These are phyloP conservation scores for Cenchrus americanus DNA, from an alignment of 176 grass and related monocot genomes.

Conservation along the genomic window DNA sequence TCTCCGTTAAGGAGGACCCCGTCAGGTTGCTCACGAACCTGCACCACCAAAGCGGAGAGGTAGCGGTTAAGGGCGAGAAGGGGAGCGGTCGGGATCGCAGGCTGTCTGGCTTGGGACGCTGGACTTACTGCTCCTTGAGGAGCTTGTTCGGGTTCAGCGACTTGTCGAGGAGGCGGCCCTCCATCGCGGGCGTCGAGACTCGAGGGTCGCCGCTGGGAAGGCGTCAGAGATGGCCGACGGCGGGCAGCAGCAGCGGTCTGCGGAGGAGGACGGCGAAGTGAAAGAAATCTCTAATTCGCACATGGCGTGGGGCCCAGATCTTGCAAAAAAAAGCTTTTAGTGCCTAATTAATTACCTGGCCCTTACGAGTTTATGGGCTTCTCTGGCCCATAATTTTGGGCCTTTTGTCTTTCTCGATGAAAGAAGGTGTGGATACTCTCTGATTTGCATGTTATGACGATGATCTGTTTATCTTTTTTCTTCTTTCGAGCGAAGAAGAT, in stretches of 20 bases:
- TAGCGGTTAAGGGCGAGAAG: not conserved
- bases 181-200: constrained; percentile 26
- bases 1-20: constrained; percentile 73
- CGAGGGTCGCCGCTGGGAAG: not conserved
- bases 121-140: constrained; percentile 71
- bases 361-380: not conserved
- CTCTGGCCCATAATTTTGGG: not conserved
- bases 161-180: constrained; percentile 47
- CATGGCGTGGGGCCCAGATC: too few species aligned
- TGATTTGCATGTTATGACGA: not conserved
- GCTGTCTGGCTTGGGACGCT: not conserved
- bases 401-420: too few species aligned
- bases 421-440: too few species aligned
- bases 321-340: not conserved
- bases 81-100: not conserved
- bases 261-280: not conserved
- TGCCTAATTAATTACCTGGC: not conserved
- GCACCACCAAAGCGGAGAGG: constrained; percentile 4
- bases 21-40: constrained; percentile 83
- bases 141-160: constrained; percentile 62
- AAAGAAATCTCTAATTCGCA: too few species aligned
- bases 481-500: too few species aligned
- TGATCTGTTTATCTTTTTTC: not conserved
- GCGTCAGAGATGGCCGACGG: not conserved
- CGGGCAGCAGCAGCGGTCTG: not conserved